Evolutionary conservation across 2,329 filamentous ascomycete species (phyloP).

Genomic region (Zymoseptoria passerinii): DNA sequence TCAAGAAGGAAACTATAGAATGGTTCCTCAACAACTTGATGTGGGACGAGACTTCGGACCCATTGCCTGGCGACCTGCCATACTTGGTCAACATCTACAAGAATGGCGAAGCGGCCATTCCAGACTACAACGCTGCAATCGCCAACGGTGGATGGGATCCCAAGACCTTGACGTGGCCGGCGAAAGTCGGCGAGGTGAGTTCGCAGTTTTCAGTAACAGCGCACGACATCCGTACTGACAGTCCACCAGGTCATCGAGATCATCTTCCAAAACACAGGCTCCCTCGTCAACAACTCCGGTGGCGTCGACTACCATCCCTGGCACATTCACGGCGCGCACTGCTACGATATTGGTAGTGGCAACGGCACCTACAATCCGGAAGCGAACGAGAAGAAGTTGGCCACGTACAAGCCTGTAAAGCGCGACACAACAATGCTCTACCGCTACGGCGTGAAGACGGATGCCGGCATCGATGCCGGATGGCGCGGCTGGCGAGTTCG

Average conservation of each 20-base stretch:
- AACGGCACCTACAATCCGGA: slow-evolving; percentile 46
- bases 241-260: slow-evolving; percentile 35
- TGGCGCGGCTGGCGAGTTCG: slow-evolving; percentile 56
- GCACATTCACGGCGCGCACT: slow-evolving; percentile 49
- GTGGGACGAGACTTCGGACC: slow-evolving; percentile 18
- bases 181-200: slow-evolving; percentile 48
- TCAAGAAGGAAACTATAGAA: slow-evolving; percentile 9
- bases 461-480: slow-evolving; percentile 38
- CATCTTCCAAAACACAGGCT: slow-evolving; percentile 29
- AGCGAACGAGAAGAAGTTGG: slow-evolving; percentile 40
- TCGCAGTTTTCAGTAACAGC: neutral
- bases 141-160: slow-evolving; percentile 49
- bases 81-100: slow-evolving; percentile 48
- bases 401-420: slow-evolving; percentile 32
- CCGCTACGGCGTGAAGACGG: slow-evolving; percentile 40
- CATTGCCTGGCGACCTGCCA: slow-evolving; percentile 29
- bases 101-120: slow-evolving; percentile 39
- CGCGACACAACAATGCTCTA: slow-evolving; percentile 50
- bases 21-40: slow-evolving; percentile 17
- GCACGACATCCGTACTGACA: slow-evolving; percentile 32
- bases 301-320: slow-evolving; percentile 44
- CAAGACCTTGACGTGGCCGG: slow-evolving; percentile 42
- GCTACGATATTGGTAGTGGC: slow-evolving; percentile 47
- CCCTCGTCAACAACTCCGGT: slow-evolving; percentile 21
- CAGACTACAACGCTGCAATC: slow-evolving; percentile 45